Conservation (phyloP, 345 rosid genomes). For the Kernera saxatilis region DNA sequence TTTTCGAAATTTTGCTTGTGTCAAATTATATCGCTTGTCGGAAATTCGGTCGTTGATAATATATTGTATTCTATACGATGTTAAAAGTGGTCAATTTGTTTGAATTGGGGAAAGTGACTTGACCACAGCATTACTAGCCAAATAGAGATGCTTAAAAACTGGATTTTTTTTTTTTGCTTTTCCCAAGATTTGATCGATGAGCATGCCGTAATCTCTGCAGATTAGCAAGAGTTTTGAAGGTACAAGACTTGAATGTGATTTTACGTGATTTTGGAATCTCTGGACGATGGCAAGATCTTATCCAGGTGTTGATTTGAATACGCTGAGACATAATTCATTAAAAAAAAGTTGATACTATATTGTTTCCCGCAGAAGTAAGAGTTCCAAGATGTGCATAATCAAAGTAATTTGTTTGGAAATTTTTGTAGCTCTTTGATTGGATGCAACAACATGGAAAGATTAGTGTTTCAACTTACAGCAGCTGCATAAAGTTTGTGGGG, state of each 20-base stretch:
- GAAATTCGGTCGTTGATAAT: too few relatives aligned
- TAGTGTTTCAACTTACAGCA: slow-evolving; percentile 63
- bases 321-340: background rate
- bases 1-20: too few relatives aligned
- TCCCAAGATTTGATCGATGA: background rate
- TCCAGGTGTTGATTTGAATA: slow-evolving; percentile 41
- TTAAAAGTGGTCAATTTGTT: background rate
- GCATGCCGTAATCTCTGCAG: slow-evolving; percentile 27
- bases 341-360: background rate
- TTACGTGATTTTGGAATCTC: slow-evolving; percentile 63
- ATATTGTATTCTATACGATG: too few relatives aligned
- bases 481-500: slow-evolving; percentile 70
- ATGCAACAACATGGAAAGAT: slow-evolving; percentile 72
- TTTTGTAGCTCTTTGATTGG: slow-evolving; percentile 80
- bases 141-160: background rate
- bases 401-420: background rate
- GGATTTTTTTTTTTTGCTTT: too few relatives aligned
- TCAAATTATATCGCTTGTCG: too few relatives aligned
- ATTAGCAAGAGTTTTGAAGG: slow-evolving; percentile 51
- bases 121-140: background rate
- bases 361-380: background rate
- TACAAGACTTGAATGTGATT: slow-evolving; percentile 76
- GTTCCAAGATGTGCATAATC: background rate
- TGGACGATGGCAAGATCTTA: slow-evolving; percentile 60
- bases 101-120: background rate